Evolutionary conservation across 768 basidiomycete genomes (phyloP).

Genomic region (Megacollybia marginata): DNA sequence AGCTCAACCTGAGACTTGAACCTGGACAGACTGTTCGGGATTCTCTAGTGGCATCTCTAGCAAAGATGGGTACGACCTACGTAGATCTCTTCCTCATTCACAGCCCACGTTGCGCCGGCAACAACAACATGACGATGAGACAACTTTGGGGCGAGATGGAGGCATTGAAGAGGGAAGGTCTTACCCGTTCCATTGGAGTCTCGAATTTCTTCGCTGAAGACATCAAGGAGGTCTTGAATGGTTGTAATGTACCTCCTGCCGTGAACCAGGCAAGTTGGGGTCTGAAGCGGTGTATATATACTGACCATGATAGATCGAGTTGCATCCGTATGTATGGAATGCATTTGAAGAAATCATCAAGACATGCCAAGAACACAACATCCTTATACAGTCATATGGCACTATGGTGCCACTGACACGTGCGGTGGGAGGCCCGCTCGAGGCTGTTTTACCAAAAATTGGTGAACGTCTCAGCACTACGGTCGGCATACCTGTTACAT

Average conservation of each 20-base stretch:
- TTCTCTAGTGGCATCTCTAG: constrained; percentile 19
- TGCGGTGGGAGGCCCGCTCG: constrained; percentile 49
- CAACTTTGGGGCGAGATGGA: constrained; percentile 34
- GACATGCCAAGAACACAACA: constrained; percentile 46
- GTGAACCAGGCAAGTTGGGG: constrained; percentile 19
- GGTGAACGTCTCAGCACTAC: constrained; percentile 22
- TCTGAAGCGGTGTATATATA: constrained; percentile 1
- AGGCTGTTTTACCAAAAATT: constrained; percentile 43
- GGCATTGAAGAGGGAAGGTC: constrained; percentile 31
- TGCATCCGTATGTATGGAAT: constrained; percentile 69
- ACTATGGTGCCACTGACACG: constrained; percentile 40
- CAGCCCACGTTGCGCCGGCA: constrained; percentile 23
- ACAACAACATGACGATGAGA: constrained; percentile 3
- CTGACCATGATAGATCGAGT: constrained; percentile 39
- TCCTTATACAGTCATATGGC: constrained; percentile 58
- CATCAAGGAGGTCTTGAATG: too few species aligned
- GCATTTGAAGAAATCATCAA: constrained; percentile 48
- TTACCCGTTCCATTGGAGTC: constrained; percentile 27
- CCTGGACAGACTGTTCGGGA: constrained; percentile 24
- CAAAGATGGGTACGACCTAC: constrained; percentile 22
- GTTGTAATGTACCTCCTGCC: constrained; percentile 16
- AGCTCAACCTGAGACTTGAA: constrained; percentile 21
- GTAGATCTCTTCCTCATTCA: constrained; percentile 36
- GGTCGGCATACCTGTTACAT: constrained; percentile 32
- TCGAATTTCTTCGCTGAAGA: constrained; percentile 7